phyloP scores from a whole-genome alignment of 1,139 yeast genomes.

The Chernovozyma aurita region DNA sequence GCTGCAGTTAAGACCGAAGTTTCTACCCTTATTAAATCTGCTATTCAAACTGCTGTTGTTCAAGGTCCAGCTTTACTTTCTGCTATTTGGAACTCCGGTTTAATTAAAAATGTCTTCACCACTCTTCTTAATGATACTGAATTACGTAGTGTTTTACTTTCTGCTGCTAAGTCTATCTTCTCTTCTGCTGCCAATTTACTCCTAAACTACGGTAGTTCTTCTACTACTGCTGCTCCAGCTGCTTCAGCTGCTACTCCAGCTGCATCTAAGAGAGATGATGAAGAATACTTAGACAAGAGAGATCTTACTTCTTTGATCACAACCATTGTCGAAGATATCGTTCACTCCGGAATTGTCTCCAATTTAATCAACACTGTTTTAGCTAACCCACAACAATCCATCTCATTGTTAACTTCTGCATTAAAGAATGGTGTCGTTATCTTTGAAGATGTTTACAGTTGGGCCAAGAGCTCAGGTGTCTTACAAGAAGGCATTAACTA shows the following conservation, averaged over 20 bases:
- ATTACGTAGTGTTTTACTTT: conserved; percentile 33
- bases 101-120: conserved; percentile 31
- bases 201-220: conserved; percentile 13
- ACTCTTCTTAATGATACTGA: conserved; percentile 29
- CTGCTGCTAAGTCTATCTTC: conserved; percentile 33
- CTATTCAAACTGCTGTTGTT: conserved; percentile 33
- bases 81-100: conserved; percentile 44
- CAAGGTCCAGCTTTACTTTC: conserved; percentile 41
- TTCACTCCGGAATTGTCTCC: conserved; percentile 34
- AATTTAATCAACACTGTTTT: conserved; percentile 29
- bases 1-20: conserved; percentile 24
- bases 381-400: conserved; percentile 34
- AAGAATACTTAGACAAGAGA: conserved; percentile 32
- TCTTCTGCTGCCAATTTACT: conserved; percentile 28
- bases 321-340: conserved; percentile 25
- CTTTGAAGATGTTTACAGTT: conserved; percentile 31
- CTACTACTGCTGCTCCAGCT: conserved; percentile 15
- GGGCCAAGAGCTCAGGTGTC: conserved; percentile 40
- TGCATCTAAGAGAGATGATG: conserved; percentile 11
- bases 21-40: conserved; percentile 25
- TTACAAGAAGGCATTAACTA: conserved; percentile 28
- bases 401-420: conserved; percentile 30
- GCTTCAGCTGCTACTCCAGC: conserved; percentile 16
- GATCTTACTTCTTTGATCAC: conserved; percentile 28
- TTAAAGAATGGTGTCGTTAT: conserved; percentile 32